These are phyloP conservation scores for Hondaea fermentalgiana DNA, from an alignment of 108 stramenopile genomes.

Conservation along the genomic window DNA sequence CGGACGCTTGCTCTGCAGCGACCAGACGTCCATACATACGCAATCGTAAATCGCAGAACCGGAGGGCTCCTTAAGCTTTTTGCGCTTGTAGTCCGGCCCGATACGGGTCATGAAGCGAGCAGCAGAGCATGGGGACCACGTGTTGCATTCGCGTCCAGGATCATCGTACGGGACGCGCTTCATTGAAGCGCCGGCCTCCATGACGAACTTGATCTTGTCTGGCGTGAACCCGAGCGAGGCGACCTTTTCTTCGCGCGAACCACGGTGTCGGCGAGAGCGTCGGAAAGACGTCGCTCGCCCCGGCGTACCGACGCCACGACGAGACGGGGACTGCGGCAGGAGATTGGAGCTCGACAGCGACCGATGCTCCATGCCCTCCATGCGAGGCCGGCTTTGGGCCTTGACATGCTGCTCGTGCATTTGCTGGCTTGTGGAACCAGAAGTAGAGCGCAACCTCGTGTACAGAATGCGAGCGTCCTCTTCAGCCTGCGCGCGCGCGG, in stretches of 20 bases:
- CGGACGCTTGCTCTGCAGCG: neutral
- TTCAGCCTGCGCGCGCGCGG: neutral
- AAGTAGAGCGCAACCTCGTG: neutral
- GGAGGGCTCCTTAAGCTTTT: neutral
- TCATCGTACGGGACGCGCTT: conserved; percentile 4
- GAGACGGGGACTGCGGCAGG: neutral
- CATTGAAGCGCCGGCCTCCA: conserved; percentile 12
- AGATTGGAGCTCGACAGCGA: neutral
- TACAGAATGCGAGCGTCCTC: neutral
- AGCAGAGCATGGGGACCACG: neutral
- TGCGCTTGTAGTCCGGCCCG: neutral
- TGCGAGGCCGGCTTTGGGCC: too few species aligned
- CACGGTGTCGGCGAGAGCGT: neutral
- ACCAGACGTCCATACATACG: neutral
- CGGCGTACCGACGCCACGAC: neutral
- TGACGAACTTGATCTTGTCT: neutral
- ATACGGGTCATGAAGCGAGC: neutral
- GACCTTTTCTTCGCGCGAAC: neutral
- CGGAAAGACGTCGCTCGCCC: neutral
- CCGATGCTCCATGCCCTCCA: neutral
- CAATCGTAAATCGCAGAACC: neutral
- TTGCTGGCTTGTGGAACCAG: neutral
- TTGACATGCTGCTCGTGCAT: too few species aligned
- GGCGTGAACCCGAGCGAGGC: neutral
- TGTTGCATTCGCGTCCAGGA: neutral